Evolutionary conservation across 2,329 filamentous ascomycete species (phyloP).

Genomic region (Colletotrichum sp.): DNA sequence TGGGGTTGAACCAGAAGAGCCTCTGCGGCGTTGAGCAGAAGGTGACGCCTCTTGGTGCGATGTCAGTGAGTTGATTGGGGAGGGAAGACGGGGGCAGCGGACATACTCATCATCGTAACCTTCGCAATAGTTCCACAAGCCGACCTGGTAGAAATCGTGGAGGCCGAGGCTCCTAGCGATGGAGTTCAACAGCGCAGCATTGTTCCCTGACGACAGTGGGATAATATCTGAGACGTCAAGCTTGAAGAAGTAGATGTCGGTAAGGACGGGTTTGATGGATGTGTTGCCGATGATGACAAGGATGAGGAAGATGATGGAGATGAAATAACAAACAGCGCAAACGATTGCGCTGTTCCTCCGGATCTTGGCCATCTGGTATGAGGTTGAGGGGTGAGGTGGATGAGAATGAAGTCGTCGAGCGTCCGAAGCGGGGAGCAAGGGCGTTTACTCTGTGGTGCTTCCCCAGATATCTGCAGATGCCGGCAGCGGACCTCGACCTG

Average conservation of each 20-base stretch:
- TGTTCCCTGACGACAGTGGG: constrained; percentile 74
- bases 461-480: constrained; percentile 5
- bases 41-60: constrained; percentile 66
- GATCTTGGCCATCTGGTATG: constrained; percentile 42
- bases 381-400: background rate
- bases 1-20: constrained; percentile 91
- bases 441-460: background rate
- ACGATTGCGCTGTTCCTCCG: constrained; percentile 67
- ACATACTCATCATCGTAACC: constrained; percentile 72
- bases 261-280: constrained; percentile 63
- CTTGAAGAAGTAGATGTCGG: constrained; percentile 81
- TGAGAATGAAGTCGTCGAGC: background rate
- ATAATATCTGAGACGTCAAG: constrained; percentile 85
- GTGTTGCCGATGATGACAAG: constrained; percentile 81
- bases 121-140: constrained; percentile 91
- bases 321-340: constrained; percentile 72
- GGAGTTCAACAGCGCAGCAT: constrained; percentile 77
- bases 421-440: background rate
- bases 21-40: constrained; percentile 72
- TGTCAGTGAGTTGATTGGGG: constrained; percentile 46
- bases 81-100: background rate
- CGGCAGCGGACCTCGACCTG: background rate
- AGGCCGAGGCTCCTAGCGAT: constrained; percentile 86
- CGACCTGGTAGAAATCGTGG: constrained; percentile 94
- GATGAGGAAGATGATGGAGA: constrained; percentile 80